Base-by-base conservation (phyloP, 352 stramenopile species). In the Phytophthora sojae region DNA sequence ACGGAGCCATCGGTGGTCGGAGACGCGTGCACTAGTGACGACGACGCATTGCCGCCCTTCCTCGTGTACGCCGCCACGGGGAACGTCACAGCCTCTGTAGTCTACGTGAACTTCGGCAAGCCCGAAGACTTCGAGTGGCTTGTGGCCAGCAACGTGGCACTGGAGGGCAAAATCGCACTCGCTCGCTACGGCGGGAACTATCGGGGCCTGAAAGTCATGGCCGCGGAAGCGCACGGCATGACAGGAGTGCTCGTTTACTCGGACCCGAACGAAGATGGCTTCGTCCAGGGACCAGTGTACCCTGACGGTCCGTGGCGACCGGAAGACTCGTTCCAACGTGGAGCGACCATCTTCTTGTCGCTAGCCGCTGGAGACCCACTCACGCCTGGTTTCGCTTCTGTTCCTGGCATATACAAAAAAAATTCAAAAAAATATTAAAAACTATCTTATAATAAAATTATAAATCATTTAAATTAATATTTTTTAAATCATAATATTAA, bases 91-190 rank as follows among this genome's bases (percentile, higher is more conserved):
- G 75, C 65, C 11, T 71, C 83, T 0, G 62, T 95, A 3, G 88
- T 97, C 44, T 97, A 96, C 74, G 91, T 78, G 37, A 97, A 97
- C 71, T 94, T 93, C 55, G 92, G 88, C 7, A 77, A 75, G 11
- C 90, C 81, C 0, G 59, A 80, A 59, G 87, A 96, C 69, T 95
- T 94, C 57, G 67, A 91, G 45, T 83, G 64, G 50, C 81, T 96
- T 6, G 69, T 82, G 47, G 62, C 56, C 15, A 57, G 69, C 29
- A 84, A 84, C 25, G 81, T 96, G 51, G 71, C 64, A 2, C 69
- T 96, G 7, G 60, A 86, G 23, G 82, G 74, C 35, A 89, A 78
- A 21, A 88, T 96, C 26, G 86, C 91, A 8, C 69, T 95, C 15
- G 66, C 85, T 23, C 76, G 87, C 26, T 94, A 95, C 71, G 88